A percentile compares a stretch with the other conserved stretches of the same genome.
Evolutionary conservation across 2,329 filamentous ascomycete genomes (phyloP).

Genomic region (Apiospora aurea): DNA sequence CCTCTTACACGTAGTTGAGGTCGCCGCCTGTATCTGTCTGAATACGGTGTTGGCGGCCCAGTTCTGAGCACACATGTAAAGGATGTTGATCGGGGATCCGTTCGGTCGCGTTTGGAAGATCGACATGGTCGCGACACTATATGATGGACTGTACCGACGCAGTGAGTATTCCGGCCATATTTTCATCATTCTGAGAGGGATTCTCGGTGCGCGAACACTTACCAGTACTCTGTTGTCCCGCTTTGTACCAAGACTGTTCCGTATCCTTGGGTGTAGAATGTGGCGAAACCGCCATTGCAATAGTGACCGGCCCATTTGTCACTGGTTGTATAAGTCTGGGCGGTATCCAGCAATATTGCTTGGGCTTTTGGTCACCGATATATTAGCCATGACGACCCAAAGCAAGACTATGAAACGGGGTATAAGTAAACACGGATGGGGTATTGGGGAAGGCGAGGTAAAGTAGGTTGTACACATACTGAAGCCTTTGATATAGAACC

Average conservation of each 20-base stretch:
- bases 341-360: neutral
- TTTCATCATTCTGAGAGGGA: no score
- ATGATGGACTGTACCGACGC: neutral
- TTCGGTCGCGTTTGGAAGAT: neutral
- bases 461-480: neutral
- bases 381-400: neutral
- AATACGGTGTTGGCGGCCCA: neutral
- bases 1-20: neutral
- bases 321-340: neutral
- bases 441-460: no score
- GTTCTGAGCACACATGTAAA: neutral
- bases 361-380: neutral
- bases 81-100: neutral
- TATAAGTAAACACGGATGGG: neutral
- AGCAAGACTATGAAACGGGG: neutral
- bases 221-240: neutral
- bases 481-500: neutral
- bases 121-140: neutral
- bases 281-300: neutral
- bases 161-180: neutral
- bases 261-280: neutral
- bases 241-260: neutral
- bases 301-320: neutral
- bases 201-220: neutral
- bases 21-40: neutral